Conservation (phyloP, 495 filamentous ascomycete genomes). For the Emericellopsis terricola region DNA sequence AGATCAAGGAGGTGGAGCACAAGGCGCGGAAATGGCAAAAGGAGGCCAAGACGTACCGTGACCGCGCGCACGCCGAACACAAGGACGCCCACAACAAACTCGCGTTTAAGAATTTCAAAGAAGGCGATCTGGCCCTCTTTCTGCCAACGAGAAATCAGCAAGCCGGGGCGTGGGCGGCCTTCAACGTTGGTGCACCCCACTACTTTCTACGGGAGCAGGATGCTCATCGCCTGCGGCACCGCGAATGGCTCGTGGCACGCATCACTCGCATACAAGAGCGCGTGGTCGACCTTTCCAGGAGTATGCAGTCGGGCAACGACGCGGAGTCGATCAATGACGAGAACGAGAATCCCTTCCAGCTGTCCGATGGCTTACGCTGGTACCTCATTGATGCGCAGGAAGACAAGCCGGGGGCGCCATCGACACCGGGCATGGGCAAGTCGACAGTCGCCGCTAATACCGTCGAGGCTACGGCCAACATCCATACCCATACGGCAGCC, state of each 20-base stretch:
- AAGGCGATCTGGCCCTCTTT: slow-evolving; percentile 90
- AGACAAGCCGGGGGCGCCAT: slow-evolving; percentile 87
- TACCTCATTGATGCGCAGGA: slow-evolving; percentile 86
- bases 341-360: slow-evolving; percentile 93
- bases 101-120: slow-evolving; percentile 89
- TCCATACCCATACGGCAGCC: slow-evolving; percentile 26
- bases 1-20: slow-evolving; percentile 76
- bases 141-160: slow-evolving; percentile 85
- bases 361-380: slow-evolving; percentile 91
- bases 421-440: slow-evolving; percentile 73
- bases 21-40: slow-evolving; percentile 80
- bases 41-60: slow-evolving; percentile 70
- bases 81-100: slow-evolving; percentile 92
- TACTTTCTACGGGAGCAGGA: slow-evolving; percentile 94
- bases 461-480: slow-evolving; percentile 54
- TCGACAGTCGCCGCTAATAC: slow-evolving; percentile 79
- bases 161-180: slow-evolving; percentile 91
- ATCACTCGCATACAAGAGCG: slow-evolving; percentile 86
- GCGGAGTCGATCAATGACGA: slow-evolving; percentile 37
- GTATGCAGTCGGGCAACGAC: slow-evolving; percentile 18
- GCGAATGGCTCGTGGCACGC: slow-evolving; percentile 89
- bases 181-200: slow-evolving; percentile 92
- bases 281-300: slow-evolving; percentile 80
- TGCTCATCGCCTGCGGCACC: slow-evolving; percentile 55
- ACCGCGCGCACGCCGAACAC: slow-evolving; percentile 68